Conservation (phyloP, 441 rosid genomes). For the Melastoma candidum region DNA sequence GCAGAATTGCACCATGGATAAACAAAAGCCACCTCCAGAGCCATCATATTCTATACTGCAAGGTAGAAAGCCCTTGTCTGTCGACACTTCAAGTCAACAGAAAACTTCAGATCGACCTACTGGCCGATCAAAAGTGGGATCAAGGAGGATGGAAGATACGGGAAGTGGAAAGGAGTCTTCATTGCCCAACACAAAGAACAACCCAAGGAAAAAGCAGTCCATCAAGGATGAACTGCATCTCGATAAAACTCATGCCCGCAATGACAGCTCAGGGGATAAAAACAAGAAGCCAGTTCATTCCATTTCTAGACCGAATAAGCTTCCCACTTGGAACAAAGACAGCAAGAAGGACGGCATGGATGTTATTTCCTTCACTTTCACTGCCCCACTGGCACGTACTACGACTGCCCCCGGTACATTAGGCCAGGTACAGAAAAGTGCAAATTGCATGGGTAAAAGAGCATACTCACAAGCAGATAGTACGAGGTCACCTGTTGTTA, state of each 20-base stretch:
- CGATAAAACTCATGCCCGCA: constrained; percentile 30
- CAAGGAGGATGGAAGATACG: constrained; percentile 42
- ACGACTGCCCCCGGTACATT: constrained; percentile 34
- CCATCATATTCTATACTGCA: constrained; percentile 27
- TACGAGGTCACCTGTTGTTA: constrained; percentile 41
- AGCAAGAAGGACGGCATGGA: constrained; percentile 68
- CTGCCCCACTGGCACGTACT: constrained; percentile 66
- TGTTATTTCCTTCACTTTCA: constrained; percentile 92
- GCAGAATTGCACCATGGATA: constrained; percentile 49
- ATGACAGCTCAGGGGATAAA: constrained; percentile 20
- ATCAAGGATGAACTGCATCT: constrained; percentile 32
- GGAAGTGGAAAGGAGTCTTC: constrained; percentile 33
- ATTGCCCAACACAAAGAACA: constrained; percentile 25
- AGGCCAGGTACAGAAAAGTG: constrained; percentile 20
- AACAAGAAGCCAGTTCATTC: constrained; percentile 26
- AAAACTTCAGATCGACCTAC: constrained; percentile 27
- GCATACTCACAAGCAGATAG: constrained; percentile 35
- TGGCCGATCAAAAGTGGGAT: constrained; percentile 36
- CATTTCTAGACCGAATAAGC: constrained; percentile 26
- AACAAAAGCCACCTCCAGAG: constrained; percentile 40
- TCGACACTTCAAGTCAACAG: constrained; percentile 26
- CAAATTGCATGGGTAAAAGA: constrained; percentile 33
- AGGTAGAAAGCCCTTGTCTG: constrained; percentile 30
- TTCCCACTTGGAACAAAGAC: constrained; percentile 47
- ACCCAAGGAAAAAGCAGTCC: constrained; percentile 58